Evolutionary conservation across 2,329 filamentous ascomycete species (phyloP), one percentile per base, ranked within the genome.

Genomic region (Fusarium sp.): DNA sequence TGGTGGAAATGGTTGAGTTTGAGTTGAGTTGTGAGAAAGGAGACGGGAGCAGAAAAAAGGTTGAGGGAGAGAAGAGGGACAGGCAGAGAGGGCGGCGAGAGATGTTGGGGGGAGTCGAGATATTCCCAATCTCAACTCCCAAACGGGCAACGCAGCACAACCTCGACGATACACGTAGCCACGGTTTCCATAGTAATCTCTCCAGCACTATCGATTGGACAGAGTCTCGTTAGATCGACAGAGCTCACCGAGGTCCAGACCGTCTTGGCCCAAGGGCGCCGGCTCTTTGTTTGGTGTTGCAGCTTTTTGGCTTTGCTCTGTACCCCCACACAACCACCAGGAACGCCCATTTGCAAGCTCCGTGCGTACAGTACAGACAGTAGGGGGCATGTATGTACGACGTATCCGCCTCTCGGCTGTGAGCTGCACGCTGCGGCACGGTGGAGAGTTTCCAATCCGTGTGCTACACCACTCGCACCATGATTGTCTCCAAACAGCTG

Each of bases 161-260:
- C 12, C 59, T 68, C 43, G 50, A 61, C 46, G 55, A 58, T 53
- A 47, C 63, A 61, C 50, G 46, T 18, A 52, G 23, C 57, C 28
- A 16, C 28, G 54, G 41, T 54, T 34, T 44, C 48, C 48, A 37
- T 34, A 31, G 48, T 28, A 51, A 51, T 51, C 48, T 51, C 31
- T 34, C n/a, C 18, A 41, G 58, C 31, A 16, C 47, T 53, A 48
- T 48, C 53, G 31, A 73, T 73, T 73, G 68, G 73, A 23, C 43
- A 39, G 36, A 43, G 43, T 60, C 39, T 41, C 30, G 68, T 46
- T 53, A 53, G 72, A 74, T 75, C 68, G 73, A 60, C 71, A 71
- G 48, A 50, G 57, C 62, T 75, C 66, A 65, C 56, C 60, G 41
- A 61, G 66, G 71, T 72, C 73, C 61, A 75, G 73, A 75, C 73